These are phyloP conservation scores for Ulota crispa DNA, from an alignment of 225 moss, liverwort and hornwort species.

Conservation along the genomic window DNA sequence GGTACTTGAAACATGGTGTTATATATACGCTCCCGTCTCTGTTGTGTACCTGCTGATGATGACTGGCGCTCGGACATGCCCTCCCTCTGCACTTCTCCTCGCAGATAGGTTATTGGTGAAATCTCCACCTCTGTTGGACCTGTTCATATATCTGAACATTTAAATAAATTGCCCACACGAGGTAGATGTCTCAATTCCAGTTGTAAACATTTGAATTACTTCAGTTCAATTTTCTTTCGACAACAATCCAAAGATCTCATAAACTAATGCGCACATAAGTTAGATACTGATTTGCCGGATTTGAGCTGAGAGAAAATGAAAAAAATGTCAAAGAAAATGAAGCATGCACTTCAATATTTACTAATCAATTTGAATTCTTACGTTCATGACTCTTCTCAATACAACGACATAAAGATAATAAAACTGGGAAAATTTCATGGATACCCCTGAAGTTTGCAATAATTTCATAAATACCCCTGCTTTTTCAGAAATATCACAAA, in stretches of 20 bases:
- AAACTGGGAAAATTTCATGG: no score
- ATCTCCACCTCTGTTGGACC: conserved; percentile 60
- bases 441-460: no score
- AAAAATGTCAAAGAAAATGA: conserved; percentile 1
- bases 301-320: not conserved
- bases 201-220: no score
- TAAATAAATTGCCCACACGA: conserved; percentile 10
- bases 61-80: conserved; percentile 74
- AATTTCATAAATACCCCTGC: no score
- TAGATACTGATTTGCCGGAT: no score
- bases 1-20: conserved; percentile 99
- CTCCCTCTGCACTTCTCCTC: conserved; percentile 75
- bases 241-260: no score
- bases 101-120: conserved; percentile 84
- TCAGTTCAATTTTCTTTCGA: no score
- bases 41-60: conserved; percentile 75
- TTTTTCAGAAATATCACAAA: no score
- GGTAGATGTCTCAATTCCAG: no score
- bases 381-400: not conserved
- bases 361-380: not conserved
- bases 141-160: conserved; percentile 29
- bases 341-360: conserved; percentile 8
- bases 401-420: no score
- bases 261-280: no score
- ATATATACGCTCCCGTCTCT: conserved; percentile 85